Evolutionary conservation across 2,329 filamentous ascomycete genomes (phyloP), one percentile per base, ranked within the genome.

Genomic region (Trichoderma arundinaceum): DNA sequence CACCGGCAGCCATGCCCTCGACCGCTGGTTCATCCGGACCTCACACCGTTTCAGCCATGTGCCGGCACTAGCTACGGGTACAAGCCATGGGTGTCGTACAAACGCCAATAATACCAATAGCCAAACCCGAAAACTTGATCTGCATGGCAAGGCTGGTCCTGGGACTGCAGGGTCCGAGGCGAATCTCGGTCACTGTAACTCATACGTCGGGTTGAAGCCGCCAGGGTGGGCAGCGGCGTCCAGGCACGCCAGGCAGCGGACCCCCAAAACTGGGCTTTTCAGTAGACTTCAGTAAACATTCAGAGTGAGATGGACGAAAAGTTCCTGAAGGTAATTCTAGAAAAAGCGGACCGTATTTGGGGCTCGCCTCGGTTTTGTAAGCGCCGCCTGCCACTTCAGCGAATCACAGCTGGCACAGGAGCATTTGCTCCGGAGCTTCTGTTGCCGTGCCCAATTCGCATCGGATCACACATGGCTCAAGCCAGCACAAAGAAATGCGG

Each of bases 351-450:
- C 56, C 68, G 53, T 32, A 41, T 58, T 67, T 60, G 64, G 59
- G 46, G 33, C 54, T 70, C 60, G 63, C 62, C 64, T 71, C 54
- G 64, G 46, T 69, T 70, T 72, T 71, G 72, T 71, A 74, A 73
- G 73, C 73, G 73, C 73, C 66, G 71, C 73, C 70, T 71, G 67
- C 69, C 66, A 67, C 71, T 68, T 71, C 70, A 69, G 69, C 74
- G 75, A 74, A 71, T 72, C 70, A 71, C 38, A 70, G 69, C 67
- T 66, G 68, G 68, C 69, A 70, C 22, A 28, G 70, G 75, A 77
- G 75, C 75, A 70, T 73, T 73, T 71, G 76, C 76, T 77, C 76
- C 76, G 74, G 72, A 15, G 68, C 48, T 68, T 71, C 51, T 67
- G 33, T 65, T 66, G 65, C 66, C 54, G 67, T 65, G 60, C 63